phyloP scores from a whole-genome alignment of 2,329 filamentous ascomycete species.

The Aspergillus calidoustus region DNA sequence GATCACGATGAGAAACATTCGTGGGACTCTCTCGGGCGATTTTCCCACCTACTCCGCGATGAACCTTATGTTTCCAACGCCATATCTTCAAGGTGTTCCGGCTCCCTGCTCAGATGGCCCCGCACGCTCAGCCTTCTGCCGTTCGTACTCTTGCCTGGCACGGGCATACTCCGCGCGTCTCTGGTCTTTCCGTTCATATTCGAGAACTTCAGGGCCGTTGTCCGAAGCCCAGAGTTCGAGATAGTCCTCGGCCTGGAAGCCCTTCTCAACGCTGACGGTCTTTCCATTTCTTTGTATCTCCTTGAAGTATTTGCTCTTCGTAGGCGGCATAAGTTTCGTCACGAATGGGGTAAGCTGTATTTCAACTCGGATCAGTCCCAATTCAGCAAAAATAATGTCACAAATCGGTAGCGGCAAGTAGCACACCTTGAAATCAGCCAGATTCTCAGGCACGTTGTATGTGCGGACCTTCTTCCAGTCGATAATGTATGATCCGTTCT shows the following conservation, averaged over 20 bases:
- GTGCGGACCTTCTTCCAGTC: constrained; percentile 89
- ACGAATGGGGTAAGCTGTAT: constrained; percentile 52
- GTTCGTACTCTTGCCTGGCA: background rate
- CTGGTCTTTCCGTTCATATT: constrained; percentile 29
- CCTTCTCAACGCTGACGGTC: constrained; percentile 33
- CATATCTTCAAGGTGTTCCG: background rate
- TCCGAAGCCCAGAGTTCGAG: constrained; percentile 45
- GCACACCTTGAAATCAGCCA: constrained; percentile 73
- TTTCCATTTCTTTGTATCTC: constrained; percentile 35
- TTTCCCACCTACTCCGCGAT: background rate
- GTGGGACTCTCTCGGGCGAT: too few species aligned
- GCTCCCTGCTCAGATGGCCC: background rate
- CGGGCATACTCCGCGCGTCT: background rate
- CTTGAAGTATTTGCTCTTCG: constrained; percentile 38
- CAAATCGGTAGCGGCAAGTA: background rate
- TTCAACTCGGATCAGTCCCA: constrained; percentile 44
- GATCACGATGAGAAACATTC: background rate
- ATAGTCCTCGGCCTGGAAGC: constrained; percentile 42
- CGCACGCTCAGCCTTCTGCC: background rate
- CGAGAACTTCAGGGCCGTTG: constrained; percentile 39
- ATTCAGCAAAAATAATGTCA: background rate
- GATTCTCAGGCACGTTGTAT: constrained; percentile 75
- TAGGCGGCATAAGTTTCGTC: constrained; percentile 46
- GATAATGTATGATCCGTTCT: constrained; percentile 66
- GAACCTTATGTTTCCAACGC: background rate